These are phyloP conservation scores for Chytriomyces hyalinus DNA, from an alignment of 192 early-diverging fungal species.

Conservation along the genomic window DNA sequence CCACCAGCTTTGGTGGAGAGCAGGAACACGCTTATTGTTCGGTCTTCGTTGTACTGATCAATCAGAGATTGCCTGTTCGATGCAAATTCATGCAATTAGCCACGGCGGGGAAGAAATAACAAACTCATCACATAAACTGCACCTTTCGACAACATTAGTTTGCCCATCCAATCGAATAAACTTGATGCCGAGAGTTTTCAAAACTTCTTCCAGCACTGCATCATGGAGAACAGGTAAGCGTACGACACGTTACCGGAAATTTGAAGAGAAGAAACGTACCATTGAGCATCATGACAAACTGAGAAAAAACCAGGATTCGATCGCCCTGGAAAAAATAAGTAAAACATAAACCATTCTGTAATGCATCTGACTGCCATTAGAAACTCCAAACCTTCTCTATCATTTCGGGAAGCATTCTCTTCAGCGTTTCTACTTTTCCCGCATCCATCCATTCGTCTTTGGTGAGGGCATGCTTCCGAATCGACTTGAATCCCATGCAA, in stretches of 20 bases:
- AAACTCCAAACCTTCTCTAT: constrained; percentile 41
- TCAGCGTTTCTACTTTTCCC: constrained; percentile 73
- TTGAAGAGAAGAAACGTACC: constrained; percentile 5
- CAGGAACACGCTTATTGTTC: constrained; percentile 73
- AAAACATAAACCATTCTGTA: background rate
- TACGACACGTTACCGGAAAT: background rate
- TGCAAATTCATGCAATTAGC: constrained; percentile 10
- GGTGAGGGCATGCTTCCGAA: constrained; percentile 54
- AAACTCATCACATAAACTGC: background rate
- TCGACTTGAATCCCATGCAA: constrained; percentile 59
- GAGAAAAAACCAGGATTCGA: constrained; percentile 54
- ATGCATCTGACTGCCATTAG: too few relatives aligned
- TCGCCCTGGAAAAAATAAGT: constrained; percentile 43
- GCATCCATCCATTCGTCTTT: constrained; percentile 71
- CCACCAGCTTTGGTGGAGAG: constrained; percentile 97
- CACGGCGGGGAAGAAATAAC: constrained; percentile 3
- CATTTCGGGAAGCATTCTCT: constrained; percentile 58
- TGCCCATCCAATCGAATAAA: constrained; percentile 48
- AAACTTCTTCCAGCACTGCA: constrained; percentile 51
- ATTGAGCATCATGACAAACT: constrained; percentile 65
- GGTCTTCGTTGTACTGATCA: constrained; percentile 76
- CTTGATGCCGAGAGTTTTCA: constrained; percentile 42
- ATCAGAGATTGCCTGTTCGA: constrained; percentile 61
- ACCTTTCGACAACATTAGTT: constrained; percentile 43
- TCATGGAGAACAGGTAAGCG: background rate